These are phyloP conservation scores for Bryopsis sp. DNA, from an alignment of 139 green algal genomes.

Conservation along the genomic window DNA sequence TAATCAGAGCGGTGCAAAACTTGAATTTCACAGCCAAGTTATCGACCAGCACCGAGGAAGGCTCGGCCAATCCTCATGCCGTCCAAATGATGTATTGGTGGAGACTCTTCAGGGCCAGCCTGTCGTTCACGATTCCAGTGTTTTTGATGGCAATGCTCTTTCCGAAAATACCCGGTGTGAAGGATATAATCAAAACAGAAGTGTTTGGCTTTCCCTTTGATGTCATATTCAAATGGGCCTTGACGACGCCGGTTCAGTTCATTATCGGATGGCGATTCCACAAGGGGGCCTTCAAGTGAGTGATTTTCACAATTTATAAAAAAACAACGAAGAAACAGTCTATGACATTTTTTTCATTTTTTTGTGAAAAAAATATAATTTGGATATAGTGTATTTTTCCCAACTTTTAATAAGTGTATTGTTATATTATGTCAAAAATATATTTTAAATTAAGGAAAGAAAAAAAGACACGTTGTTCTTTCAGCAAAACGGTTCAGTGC, in stretches of 20 bases:
- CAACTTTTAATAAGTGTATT: too few relatives aligned
- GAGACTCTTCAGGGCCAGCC: constrained; percentile 27
- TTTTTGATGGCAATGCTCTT: constrained; percentile 86
- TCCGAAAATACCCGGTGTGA: constrained; percentile 47
- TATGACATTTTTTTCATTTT: too few relatives aligned
- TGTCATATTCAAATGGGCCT: constrained; percentile 67
- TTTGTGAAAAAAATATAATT: too few relatives aligned
- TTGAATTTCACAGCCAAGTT: constrained; percentile 20
- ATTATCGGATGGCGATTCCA: constrained; percentile 90
- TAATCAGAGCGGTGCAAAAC: constrained; percentile 45
- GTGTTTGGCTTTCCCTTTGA: constrained; percentile 62
- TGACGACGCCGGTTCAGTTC: constrained; percentile 85
- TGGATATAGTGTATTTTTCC: too few relatives aligned
- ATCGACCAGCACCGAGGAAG: constrained; percentile 33
- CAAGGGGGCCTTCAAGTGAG: constrained; percentile 60
- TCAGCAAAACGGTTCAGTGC: too few relatives aligned
- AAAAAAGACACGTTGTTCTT: too few relatives aligned
- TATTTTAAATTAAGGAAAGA: too few relatives aligned
- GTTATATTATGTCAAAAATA: too few relatives aligned
- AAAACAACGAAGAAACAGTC: too few relatives aligned
- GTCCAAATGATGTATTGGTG: constrained; percentile 9
- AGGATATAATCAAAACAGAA: constrained; percentile 21
- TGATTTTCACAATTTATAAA: not conserved
- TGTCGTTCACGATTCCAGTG: constrained; percentile 74
- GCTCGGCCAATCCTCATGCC: constrained; percentile 29